Evolutionary conservation across 768 basidiomycete genomes (phyloP).

Genomic region (Mycena belliarum): DNA sequence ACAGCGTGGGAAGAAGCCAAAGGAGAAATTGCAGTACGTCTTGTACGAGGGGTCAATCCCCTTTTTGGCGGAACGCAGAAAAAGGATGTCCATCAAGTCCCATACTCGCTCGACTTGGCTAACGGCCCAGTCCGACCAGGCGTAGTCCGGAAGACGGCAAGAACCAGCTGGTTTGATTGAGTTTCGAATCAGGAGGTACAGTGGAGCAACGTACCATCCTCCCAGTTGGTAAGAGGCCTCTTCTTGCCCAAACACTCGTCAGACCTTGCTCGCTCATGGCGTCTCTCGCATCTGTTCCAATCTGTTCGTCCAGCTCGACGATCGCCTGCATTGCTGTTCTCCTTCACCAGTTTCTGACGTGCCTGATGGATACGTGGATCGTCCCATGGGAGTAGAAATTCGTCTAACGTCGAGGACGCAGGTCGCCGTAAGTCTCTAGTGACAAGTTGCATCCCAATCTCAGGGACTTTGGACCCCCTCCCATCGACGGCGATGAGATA

Average conservation of each 20-base stretch:
- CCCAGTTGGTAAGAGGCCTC: constrained; percentile 90
- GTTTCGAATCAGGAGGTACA: neutral
- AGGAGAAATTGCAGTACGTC: constrained; percentile 49
- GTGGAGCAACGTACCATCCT: constrained; percentile 61
- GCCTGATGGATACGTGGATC: constrained; percentile 91
- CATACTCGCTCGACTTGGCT: constrained; percentile 93
- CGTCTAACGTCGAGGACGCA: constrained; percentile 87
- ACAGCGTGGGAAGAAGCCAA: constrained; percentile 14
- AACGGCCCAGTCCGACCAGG: constrained; percentile 94
- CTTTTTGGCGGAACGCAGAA: constrained; percentile 75
- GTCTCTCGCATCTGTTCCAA: constrained; percentile 91
- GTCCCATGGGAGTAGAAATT: constrained; percentile 88
- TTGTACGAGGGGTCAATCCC: constrained; percentile 88
- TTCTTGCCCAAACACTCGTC: constrained; percentile 83
- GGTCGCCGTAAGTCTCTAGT: constrained; percentile 70
- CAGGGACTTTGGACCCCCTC: constrained; percentile 58
- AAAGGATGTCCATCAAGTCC: constrained; percentile 92
- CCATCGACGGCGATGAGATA: constrained; percentile 83
- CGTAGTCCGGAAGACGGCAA: constrained; percentile 84
- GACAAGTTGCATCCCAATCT: constrained; percentile 66
- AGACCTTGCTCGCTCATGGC: constrained; percentile 84
- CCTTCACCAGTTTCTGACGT: constrained; percentile 78
- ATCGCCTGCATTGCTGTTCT: constrained; percentile 63
- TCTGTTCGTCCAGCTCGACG: constrained; percentile 76
- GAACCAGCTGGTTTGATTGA: constrained; percentile 58